Base-by-base conservation (phyloP, 371 early-diverging fungal species). In the Apophysomyces sp. region DNA sequence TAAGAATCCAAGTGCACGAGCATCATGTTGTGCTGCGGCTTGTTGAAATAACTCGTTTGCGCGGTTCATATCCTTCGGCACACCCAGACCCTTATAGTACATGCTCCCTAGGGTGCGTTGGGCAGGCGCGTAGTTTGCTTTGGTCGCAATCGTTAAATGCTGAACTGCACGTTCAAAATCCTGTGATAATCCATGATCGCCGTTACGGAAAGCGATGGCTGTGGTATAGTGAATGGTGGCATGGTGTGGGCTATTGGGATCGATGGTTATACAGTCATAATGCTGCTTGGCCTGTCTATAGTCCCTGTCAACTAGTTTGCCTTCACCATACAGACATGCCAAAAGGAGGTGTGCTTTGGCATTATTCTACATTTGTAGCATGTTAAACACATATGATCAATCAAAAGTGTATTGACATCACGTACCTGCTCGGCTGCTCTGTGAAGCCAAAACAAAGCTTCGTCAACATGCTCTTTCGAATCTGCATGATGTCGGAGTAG, bases 101-200 rank as follows among this genome's bases (percentile, higher is more conserved):
- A 76, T 73, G 15, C 71, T 59, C 7, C 82, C 84, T 0, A 81
- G 61, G 5, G 69, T 39, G 21, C 65, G 66, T 52, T 78, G 78
- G 0, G 71, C 78, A 37, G 51, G 57, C 4, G 70, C 44, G 57
- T 58, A 61, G 2, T 69, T 74, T 21, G 44, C 32, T 18, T 71
- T 60, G 7, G 76, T 67, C 1, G 71, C 55, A 34, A 56, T 58
- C 0, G 26, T 36, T 9, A 71, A 65, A 56, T 69, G 76, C 24
- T 57, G 51, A 4, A 72, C 9, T 0, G 78, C 78, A 11, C 52
- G 58, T 37, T 26, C 51, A 15, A 18, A 29, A 40, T 61, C 63
- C 34, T 51, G 64, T 31, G 24, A 16, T 8, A 66, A 32, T 12
- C 71, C 66, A 18, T 54, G 29, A 26, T 65, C 64, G 30, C 57